Evolutionary conservation across 345 rosid genomes (phyloP), one percentile per base, ranked within the genome.

Genomic region (Microthlaspi erraticum): DNA sequence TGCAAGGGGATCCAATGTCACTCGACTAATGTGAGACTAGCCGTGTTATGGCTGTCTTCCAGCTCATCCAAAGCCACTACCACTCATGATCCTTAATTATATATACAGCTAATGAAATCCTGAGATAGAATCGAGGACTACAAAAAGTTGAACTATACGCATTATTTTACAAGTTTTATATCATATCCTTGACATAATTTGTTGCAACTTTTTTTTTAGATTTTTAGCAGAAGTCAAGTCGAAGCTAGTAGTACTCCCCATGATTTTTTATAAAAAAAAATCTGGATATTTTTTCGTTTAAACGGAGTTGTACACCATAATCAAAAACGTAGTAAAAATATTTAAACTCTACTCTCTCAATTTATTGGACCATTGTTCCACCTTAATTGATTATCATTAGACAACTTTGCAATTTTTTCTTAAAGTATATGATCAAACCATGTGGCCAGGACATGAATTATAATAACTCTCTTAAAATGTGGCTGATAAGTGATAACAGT

Each of bases 1-100:
- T 31, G 48, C n/a, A 64, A 36, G 16, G 49, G 50, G 62, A 44
- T 64, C 71, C 59, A 56, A 17, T 54, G 41, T 17, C 67, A 68
- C 23, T 19, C 23, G 33, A 49, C 29, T 3, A 19, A 20, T 49
- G 37, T 14, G 67, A 46, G 68, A 12, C 14, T 65, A 56, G 37
- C 32, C 45, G 13, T 62, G 69, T 55, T 12, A 45, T 64, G 13
- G 64, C 31, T 57, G 72, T 73, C 72, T 57, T 58, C 72, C 72
- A 66, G 77, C 72, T 66, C 72, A 66, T 73, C 29, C 31, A 58
- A 7, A 55, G 38, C 72, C 72, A 73, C 61, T 59, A 66, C 67
- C 33, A 18, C 54, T 63, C 70, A 72, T 64, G 70, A 72, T 63
- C 70, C 63, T 72, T 53, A 4, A 52, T n/a, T 61, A 12, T 42